Conservation (phyloP, 768 basidiomycete species). For the Panaeolus papilionaceus region DNA sequence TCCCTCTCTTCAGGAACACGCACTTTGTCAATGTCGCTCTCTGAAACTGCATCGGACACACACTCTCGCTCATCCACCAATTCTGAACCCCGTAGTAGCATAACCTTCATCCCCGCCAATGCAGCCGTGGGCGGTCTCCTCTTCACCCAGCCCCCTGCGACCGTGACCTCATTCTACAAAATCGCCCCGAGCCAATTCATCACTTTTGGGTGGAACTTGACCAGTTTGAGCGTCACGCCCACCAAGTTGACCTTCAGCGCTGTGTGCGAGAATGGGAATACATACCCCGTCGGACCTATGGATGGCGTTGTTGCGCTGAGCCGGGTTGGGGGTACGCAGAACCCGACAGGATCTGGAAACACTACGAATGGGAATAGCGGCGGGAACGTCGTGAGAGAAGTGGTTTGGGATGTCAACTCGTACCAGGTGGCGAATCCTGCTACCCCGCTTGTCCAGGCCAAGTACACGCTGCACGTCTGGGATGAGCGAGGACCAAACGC, state of each 20-base stretch:
- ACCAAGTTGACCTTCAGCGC: slow-evolving; percentile 82
- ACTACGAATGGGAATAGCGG: background rate
- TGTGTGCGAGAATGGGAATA: slow-evolving; percentile 85
- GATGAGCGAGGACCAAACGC: slow-evolving; percentile 80
- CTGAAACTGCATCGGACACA: background rate
- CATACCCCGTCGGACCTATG: slow-evolving; percentile 86
- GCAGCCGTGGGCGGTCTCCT: slow-evolving; percentile 66
- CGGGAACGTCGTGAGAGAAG: slow-evolving; percentile 25
- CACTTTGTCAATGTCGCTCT: background rate
- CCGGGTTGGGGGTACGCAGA: slow-evolving; percentile 38
- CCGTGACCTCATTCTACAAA: slow-evolving; percentile 87
- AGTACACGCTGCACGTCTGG: slow-evolving; percentile 81
- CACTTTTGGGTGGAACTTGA: slow-evolving; percentile 94
- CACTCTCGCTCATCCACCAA: background rate
- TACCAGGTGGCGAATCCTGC: slow-evolving; percentile 69
- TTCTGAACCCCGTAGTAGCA: slow-evolving; percentile 22
- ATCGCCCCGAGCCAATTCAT: slow-evolving; percentile 75
- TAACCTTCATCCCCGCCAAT: slow-evolving; percentile 32
- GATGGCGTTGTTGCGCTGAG: slow-evolving; percentile 74
- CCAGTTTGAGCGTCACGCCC: slow-evolving; percentile 72
- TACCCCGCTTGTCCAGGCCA: slow-evolving; percentile 74
- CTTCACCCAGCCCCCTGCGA: slow-evolving; percentile 83
- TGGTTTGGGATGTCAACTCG: slow-evolving; percentile 82
- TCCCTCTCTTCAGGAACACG: background rate
- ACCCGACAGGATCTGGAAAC: slow-evolving; percentile 53